These are phyloP conservation scores for Vinca minor DNA, from an alignment of 257 asterid genomes.

Conservation along the genomic window DNA sequence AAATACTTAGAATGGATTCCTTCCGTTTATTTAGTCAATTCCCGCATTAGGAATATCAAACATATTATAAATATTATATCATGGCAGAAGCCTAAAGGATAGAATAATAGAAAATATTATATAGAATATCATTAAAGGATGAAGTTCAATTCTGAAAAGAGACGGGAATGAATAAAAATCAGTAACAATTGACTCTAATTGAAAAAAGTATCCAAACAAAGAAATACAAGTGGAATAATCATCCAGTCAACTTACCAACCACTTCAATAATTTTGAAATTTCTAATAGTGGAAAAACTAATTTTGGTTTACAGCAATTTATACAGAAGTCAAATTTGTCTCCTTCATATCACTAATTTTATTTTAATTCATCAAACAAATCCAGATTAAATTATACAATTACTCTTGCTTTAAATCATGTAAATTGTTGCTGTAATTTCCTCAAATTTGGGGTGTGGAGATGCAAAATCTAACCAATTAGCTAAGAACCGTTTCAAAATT, in stretches of 20 bases:
- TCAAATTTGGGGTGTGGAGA: no score
- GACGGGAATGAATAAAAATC: neutral
- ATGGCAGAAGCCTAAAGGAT: neutral
- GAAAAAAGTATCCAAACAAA: neutral
- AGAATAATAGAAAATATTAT: neutral
- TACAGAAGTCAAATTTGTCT: neutral
- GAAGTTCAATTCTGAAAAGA: neutral
- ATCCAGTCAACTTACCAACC: conserved; percentile 1
- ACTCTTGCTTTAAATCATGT: neutral
- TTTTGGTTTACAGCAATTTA: neutral
- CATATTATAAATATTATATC: neutral
- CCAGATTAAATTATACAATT: neutral
- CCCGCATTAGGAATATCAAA: neutral
- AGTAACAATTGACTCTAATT: neutral
- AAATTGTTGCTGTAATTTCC: neutral
- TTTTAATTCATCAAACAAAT: neutral
- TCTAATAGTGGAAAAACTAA: no score
- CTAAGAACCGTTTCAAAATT: neutral
- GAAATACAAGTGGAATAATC: neutral
- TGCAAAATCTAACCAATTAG: neutral
- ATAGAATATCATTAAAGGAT: neutral
- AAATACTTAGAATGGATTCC: neutral
- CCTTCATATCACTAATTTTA: neutral
- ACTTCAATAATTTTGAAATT: neutral
- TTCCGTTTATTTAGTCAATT: neutral